Conservation (phyloP, 768 basidiomycete species). For the Cubamyces sp. region DNA sequence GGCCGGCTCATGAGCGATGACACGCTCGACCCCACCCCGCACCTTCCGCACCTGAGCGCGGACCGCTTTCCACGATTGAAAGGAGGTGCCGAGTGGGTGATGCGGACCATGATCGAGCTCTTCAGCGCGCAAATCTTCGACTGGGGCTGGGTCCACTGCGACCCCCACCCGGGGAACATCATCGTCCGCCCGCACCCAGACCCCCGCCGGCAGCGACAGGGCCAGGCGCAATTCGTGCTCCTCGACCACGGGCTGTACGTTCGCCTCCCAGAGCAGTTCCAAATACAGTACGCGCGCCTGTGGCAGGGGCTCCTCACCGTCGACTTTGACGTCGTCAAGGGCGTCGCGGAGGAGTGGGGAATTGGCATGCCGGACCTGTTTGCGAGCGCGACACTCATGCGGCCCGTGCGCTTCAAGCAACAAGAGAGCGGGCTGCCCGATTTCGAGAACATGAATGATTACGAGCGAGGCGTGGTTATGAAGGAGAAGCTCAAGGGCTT, state of each 20-base stretch:
- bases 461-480: constrained; percentile 70
- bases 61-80: constrained; percentile 40
- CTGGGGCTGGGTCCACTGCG: constrained; percentile 90
- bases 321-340: constrained; percentile 56
- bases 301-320: constrained; percentile 70
- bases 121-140: constrained; percentile 91
- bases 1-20: constrained; percentile 61
- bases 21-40: constrained; percentile 4
- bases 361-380: constrained; percentile 72
- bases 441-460: constrained; percentile 52
- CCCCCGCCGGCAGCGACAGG: constrained; percentile 17
- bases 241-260: constrained; percentile 95
- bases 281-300: constrained; percentile 73
- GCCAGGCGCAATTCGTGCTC: constrained; percentile 68
- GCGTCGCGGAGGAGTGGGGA: constrained; percentile 64
- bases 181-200: constrained; percentile 63
- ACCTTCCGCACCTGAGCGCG: constrained; percentile 2
- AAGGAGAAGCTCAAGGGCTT: constrained; percentile 69
- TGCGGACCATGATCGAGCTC: constrained; percentile 86
- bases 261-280: constrained; percentile 65
- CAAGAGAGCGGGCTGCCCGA: constrained; percentile 27
- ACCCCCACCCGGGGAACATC: constrained; percentile 78
- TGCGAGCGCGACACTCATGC: constrained; percentile 74
- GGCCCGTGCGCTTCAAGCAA: constrained; percentile 51
- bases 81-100: constrained; percentile 66